A percentile compares a stretch with the other conserved stretches of the same genome.
Conservation (phyloP, 352 stramenopile species). For the Globisporangium megalacanthum region DNA sequence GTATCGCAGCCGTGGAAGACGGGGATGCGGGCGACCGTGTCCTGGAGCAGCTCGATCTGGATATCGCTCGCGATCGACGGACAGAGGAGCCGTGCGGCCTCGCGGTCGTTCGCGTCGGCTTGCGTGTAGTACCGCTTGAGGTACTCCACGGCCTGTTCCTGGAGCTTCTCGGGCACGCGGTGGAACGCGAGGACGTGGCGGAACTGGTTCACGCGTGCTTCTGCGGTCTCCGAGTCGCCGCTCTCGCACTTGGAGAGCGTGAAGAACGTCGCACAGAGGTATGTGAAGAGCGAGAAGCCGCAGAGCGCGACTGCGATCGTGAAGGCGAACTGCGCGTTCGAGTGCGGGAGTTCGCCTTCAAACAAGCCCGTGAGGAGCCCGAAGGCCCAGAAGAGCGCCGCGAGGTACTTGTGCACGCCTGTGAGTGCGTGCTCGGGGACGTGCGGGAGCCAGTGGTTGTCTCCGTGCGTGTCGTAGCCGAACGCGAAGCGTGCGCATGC, state of each 20-base stretch:
- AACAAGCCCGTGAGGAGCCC: constrained; percentile 49
- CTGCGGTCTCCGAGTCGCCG: constrained; percentile 41
- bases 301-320: constrained; percentile 49
- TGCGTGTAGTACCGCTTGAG: constrained; percentile 64
- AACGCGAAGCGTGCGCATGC: constrained; percentile 50
- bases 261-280: constrained; percentile 70
- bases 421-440: constrained; percentile 10
- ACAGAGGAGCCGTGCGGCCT: constrained; percentile 49
- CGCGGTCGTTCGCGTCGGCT: constrained; percentile 53
- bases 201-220: constrained; percentile 63
- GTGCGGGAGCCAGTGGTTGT: constrained; percentile 45
- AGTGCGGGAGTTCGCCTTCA: constrained; percentile 53
- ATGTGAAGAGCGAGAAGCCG: constrained; percentile 65
- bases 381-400: constrained; percentile 65
- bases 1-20: constrained; percentile 53
- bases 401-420: constrained; percentile 30
- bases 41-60: constrained; percentile 55
- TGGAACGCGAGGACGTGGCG: constrained; percentile 65
- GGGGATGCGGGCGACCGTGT: constrained; percentile 43
- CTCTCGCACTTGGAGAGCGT: constrained; percentile 67
- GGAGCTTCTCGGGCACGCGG: constrained; percentile 38
- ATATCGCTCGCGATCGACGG: constrained; percentile 68
- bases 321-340: constrained; percentile 48
- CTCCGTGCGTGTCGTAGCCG: constrained; percentile 30
- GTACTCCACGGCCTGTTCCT: constrained; percentile 54